These are phyloP conservation scores for Eimeria sp. DNA, from an alignment of 169 alveolate species.

Conservation along the genomic window DNA sequence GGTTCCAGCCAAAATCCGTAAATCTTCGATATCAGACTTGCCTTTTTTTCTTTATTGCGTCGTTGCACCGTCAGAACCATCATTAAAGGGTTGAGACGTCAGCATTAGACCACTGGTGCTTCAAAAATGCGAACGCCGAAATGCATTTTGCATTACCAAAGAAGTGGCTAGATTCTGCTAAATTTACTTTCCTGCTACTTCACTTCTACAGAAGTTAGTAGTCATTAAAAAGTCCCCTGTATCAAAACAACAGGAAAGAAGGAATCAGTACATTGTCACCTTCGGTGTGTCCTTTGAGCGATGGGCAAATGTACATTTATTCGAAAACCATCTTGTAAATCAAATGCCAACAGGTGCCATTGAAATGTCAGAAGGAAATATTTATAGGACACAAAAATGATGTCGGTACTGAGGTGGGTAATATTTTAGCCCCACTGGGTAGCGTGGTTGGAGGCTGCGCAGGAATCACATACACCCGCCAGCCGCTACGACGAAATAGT, in stretches of 20 bases:
- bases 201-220: background rate
- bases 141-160: background rate
- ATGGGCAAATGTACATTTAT: background rate
- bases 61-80: background rate
- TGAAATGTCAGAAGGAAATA: background rate
- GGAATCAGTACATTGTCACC: background rate
- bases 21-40: background rate
- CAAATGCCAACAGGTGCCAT: background rate
- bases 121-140: background rate
- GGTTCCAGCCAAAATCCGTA: too few relatives aligned
- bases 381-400: background rate
- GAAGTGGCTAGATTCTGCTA: background rate
- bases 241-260: background rate
- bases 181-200: background rate
- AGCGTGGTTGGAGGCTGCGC: background rate
- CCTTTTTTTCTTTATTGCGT: background rate
- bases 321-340: background rate
- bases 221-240: background rate
- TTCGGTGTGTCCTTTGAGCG: background rate
- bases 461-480: background rate
- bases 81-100: background rate
- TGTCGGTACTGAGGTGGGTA: background rate
- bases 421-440: background rate
- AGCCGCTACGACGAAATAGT: background rate
- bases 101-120: slow-evolving; percentile 25